Evolutionary conservation across 129 eudicot genomes (phyloP), one percentile per base, ranked within the genome.

Genomic region (Arctium lappa): DNA sequence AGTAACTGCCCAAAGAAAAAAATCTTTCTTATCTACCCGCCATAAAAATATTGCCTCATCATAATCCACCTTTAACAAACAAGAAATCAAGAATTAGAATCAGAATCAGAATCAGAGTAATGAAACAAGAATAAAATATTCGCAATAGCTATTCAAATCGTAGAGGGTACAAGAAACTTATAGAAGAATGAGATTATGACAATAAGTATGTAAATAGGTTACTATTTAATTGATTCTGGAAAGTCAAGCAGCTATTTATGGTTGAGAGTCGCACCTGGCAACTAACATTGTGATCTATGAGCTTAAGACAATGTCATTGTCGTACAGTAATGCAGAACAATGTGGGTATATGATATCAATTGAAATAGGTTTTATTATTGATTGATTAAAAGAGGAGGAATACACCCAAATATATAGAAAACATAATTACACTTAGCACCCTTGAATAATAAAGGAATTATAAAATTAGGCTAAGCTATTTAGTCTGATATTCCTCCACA

Each of bases 11-110:
- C 97, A 92, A 40, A 92, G 91, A 50, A 92, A 88, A 89, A 92
- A 92, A 79, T 92, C 94, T 62, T 85, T 90, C 80, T 90, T 92
- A 84, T 92, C 94, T 56, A 92, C 91, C 76, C 88, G 91, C 97
- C 97, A 92, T 77, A 93, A 85, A 75, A 89, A 90, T 62, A 82
- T 89, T 76, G 93, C 93, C 81, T 91, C 97, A 32, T 89, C 93
- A 79, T 90, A 90, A 82, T 92, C 97, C 77, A 92, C 94, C 95
- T 91, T 91, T 66, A 79, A 87, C n/a, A 60, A 77, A 9, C 62
- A 77, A 76, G 30, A 8, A 53, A 69, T 62, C 66, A 29, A 73
- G 83, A 39, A 73, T 82, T 34, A 77, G 81, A 44, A 77, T 46
- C 80, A 73, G 83, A 39, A 73, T 82, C 30, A 77, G 81, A 44